Conservation (phyloP, 495 filamentous ascomycete species). For the Daldinia childiae region DNA sequence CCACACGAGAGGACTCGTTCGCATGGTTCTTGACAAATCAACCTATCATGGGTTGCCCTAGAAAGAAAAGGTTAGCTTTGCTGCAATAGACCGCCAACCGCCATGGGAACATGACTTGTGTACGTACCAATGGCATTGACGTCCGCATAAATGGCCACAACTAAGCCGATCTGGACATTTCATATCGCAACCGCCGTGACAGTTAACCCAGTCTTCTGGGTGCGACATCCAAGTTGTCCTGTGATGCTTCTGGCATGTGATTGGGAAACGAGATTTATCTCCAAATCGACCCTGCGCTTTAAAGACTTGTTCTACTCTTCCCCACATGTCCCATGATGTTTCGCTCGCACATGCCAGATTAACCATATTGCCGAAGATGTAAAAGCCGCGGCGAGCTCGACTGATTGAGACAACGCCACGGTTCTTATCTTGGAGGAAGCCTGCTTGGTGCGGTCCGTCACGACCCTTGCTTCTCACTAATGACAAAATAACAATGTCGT, state of each 20-base stretch:
- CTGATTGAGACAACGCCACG: slow-evolving; percentile 89
- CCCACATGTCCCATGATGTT: slow-evolving; percentile 54
- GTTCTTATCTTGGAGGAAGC: slow-evolving; percentile 79
- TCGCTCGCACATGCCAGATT: slow-evolving; percentile 55
- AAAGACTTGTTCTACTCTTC: slow-evolving; percentile 48
- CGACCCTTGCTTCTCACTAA: slow-evolving; percentile 72
- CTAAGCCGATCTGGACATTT: slow-evolving; percentile 56
- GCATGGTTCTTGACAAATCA: slow-evolving; percentile 75
- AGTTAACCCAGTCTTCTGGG: slow-evolving; percentile 63
- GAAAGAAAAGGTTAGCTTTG: slow-evolving; percentile 50
- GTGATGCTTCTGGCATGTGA: slow-evolving; percentile 55
- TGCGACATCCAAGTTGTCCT: slow-evolving; percentile 50
- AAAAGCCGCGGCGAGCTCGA: slow-evolving; percentile 84
- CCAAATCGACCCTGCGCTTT: slow-evolving; percentile 37
- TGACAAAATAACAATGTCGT: slow-evolving; percentile 84
- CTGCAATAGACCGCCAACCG: background rate
- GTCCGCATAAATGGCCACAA: slow-evolving; percentile 56
- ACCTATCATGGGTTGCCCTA: slow-evolving; percentile 65
- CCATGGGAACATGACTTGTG: slow-evolving; percentile 5
- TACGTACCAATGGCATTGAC: slow-evolving; percentile 57
- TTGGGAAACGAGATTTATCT: slow-evolving; percentile 43
- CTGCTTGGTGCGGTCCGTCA: slow-evolving; percentile 46
- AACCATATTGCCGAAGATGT: slow-evolving; percentile 82
- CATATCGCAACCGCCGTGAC: slow-evolving; percentile 66
- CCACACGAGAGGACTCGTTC: slow-evolving; percentile 67